Percentiles rank a stretch among this genome's conserved stretches.
phyloP scores from a whole-genome alignment of 1,139 yeast species.

The Yamadazyma atmosphaerica region DNA sequence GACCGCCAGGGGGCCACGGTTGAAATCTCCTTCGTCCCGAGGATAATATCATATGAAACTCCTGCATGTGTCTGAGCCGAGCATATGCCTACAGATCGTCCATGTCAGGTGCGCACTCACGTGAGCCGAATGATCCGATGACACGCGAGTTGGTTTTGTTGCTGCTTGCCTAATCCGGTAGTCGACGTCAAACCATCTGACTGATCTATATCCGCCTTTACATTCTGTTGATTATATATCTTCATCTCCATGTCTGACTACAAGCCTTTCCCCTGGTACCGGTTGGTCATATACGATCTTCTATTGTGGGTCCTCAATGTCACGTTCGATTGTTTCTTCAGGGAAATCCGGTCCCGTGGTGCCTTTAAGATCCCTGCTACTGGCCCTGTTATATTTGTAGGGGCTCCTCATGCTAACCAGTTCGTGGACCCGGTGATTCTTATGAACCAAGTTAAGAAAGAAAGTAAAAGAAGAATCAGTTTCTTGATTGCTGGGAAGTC shows the following conservation, averaged over 20 bases:
- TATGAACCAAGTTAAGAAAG: slow-evolving; percentile 76
- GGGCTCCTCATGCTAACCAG: slow-evolving; percentile 97
- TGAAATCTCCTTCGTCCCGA: neutral
- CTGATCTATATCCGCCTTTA: neutral
- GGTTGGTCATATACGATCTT: slow-evolving; percentile 47
- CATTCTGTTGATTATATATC: too few species aligned
- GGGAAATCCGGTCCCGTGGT: slow-evolving; percentile 89
- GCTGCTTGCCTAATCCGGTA: neutral
- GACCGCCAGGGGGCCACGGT: neutral
- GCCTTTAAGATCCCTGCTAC: slow-evolving; percentile 80
- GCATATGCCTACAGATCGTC: too few species aligned
- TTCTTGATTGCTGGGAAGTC: slow-evolving; percentile 80
- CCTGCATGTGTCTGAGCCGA: too few species aligned
- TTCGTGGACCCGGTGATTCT: slow-evolving; percentile 89
- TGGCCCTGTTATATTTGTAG: slow-evolving; percentile 92
- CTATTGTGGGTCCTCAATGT: slow-evolving; percentile 49
- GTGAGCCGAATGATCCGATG: too few species aligned
- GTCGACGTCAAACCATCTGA: neutral
- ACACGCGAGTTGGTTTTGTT: neutral
- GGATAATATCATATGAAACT: slow-evolving; percentile 1
- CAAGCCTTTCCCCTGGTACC: slow-evolving; percentile 25
- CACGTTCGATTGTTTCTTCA: slow-evolving; percentile 63
- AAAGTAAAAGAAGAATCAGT: slow-evolving; percentile 73
- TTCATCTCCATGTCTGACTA: slow-evolving; percentile 5
- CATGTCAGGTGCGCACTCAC: too few species aligned